These are phyloP conservation scores for Nymphaea thermarum DNA, from an alignment of 164 flowering plant genomes.

Conservation along the genomic window DNA sequence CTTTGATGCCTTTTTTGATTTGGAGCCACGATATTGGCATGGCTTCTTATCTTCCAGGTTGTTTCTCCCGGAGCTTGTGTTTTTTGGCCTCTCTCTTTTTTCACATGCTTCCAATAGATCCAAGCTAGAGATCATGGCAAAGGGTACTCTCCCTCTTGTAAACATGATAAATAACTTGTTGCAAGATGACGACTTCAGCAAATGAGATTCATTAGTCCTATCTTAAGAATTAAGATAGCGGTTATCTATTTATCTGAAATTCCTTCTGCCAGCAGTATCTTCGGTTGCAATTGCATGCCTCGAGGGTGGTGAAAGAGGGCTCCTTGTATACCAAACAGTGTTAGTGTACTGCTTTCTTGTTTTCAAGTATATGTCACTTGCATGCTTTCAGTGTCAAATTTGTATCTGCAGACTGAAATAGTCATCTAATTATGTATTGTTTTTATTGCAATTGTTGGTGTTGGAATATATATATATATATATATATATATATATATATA, in stretches of 20 bases:
- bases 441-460: background rate
- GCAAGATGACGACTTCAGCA: constrained; percentile 39
- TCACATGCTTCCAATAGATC: constrained; percentile 71
- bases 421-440: too few relatives aligned
- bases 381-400: background rate
- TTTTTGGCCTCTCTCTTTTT: constrained; percentile 79
- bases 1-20: constrained; percentile 81
- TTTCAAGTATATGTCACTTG: background rate
- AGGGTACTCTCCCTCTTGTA: constrained; percentile 76
- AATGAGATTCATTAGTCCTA: background rate
- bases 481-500: too few relatives aligned
- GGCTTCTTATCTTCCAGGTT: constrained; percentile 88
- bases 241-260: background rate
- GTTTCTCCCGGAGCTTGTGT: constrained; percentile 72
- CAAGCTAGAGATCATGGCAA: constrained; percentile 85
- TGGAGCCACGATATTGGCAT: constrained; percentile 87
- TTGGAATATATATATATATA: too few relatives aligned
- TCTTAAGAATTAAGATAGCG: background rate
- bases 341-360: background rate
- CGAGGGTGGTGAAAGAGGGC: background rate
- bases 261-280: background rate
- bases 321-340: too few relatives aligned
- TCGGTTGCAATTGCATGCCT: background rate
- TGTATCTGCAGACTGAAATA: too few relatives aligned
- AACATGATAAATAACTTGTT: constrained; percentile 65